These are phyloP conservation scores for Zygoascus biomembranicola DNA, from an alignment of 805 yeast species.

Conservation along the genomic window DNA sequence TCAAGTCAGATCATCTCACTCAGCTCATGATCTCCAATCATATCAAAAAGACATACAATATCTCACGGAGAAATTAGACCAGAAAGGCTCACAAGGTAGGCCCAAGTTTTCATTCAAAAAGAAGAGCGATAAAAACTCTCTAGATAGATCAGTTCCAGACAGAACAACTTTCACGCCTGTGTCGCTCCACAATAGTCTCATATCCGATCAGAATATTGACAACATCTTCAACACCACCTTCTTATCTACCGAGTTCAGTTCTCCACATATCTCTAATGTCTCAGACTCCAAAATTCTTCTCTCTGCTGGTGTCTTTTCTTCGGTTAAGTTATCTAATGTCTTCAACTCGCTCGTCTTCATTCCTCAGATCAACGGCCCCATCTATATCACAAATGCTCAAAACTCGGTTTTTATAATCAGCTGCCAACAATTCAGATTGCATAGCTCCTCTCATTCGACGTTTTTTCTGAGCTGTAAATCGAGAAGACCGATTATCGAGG, in stretches of 20 bases:
- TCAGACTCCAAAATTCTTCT: background rate
- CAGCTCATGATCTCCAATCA: conserved; percentile 14
- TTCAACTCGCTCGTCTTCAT: conserved; percentile 3
- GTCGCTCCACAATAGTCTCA: background rate
- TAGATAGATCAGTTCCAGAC: background rate
- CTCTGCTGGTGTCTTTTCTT: background rate
- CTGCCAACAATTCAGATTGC: conserved; percentile 26
- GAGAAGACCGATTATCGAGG: conserved; percentile 23
- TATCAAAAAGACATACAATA: conserved; percentile 10
- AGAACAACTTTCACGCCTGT: background rate
- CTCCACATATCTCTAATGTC: background rate
- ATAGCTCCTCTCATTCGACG: conserved; percentile 14
- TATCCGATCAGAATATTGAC: background rate
- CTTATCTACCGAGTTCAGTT: background rate
- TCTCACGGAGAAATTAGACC: conserved; percentile 2
- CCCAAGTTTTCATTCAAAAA: conserved; percentile 1
- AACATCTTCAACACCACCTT: background rate
- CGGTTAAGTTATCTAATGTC: conserved; percentile 5
- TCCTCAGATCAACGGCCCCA: conserved; percentile 15
- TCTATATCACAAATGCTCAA: conserved; percentile 12
- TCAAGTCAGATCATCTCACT: conserved; percentile 7
- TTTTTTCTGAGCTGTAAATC: conserved; percentile 21
- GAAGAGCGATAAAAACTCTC: background rate
- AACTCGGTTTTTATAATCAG: conserved; percentile 13
- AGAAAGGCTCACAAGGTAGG: background rate